Conservation (phyloP, 768 basidiomycete genomes). For the Hericium erinaceus region DNA sequence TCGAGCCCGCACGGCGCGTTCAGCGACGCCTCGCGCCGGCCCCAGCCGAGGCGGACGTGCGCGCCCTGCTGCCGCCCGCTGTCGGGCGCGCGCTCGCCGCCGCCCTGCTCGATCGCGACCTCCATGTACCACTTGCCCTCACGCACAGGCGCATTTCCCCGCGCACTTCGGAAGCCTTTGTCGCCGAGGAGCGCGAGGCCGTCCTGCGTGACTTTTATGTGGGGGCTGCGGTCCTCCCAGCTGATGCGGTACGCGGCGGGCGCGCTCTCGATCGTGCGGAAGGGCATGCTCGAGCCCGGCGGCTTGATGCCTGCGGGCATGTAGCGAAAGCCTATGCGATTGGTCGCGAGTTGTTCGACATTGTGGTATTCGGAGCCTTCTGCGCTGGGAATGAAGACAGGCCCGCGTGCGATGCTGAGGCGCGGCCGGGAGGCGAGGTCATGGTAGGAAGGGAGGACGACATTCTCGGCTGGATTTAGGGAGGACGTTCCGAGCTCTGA, state of each 20-base stretch:
- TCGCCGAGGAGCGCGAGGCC: constrained; percentile 69
- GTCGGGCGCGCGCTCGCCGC: constrained; percentile 48
- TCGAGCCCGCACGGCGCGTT: constrained; percentile 91
- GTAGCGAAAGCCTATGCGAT: constrained; percentile 74
- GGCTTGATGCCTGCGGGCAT: constrained; percentile 68
- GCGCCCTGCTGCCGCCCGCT: constrained; percentile 44
- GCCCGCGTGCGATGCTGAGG: constrained; percentile 67
- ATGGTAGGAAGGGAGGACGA: constrained; percentile 53
- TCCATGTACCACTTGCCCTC: constrained; percentile 96
- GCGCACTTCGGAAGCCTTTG: constrained; percentile 84
- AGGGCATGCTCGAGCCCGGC: constrained; percentile 47
- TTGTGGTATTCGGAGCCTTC: constrained; percentile 50
- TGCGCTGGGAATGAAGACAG: constrained; percentile 51
- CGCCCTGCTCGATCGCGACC: constrained; percentile 67
- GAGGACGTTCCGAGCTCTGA: constrained; percentile 19
- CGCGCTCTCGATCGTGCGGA: constrained; percentile 73
- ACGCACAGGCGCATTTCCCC: constrained; percentile 82
- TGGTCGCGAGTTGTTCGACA: constrained; percentile 64
- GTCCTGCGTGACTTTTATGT: constrained; percentile 70
- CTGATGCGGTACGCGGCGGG: constrained; percentile 65
- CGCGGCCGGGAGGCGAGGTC: constrained; percentile 64
- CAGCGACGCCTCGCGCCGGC: constrained; percentile 82
- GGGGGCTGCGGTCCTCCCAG: constrained; percentile 87
- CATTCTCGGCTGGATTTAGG: constrained; percentile 30
- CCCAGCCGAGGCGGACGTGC: constrained; percentile 89